Conservation (phyloP, 495 filamentous ascomycete species). For the Geoglossum glabrum region DNA sequence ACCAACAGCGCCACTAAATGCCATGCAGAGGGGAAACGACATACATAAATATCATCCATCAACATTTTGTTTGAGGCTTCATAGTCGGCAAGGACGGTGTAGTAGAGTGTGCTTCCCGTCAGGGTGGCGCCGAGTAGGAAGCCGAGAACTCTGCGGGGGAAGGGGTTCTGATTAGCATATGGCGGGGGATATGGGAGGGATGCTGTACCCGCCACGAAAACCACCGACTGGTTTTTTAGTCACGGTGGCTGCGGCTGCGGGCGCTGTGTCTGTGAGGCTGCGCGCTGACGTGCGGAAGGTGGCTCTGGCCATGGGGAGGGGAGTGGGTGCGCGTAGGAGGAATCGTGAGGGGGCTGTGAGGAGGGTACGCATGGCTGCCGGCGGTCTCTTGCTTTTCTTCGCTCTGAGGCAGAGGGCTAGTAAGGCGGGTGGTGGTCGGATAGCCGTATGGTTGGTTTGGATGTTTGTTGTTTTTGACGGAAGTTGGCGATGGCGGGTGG, state of each 20-base stretch:
- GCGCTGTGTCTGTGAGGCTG: not conserved
- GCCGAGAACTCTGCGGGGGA: constrained; percentile 51
- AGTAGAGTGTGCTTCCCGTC: constrained; percentile 66
- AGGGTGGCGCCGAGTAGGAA: constrained; percentile 75
- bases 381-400: no score
- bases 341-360: no score
- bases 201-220: constrained; percentile 74
- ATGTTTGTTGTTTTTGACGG: no score
- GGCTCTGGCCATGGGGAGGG: no score
- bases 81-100: constrained; percentile 84
- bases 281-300: no score
- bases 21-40: constrained; percentile 16
- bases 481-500: no score
- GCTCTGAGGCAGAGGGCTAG: no score
- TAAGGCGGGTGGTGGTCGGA: no score
- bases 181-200: not conserved
- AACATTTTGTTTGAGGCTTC: constrained; percentile 82
- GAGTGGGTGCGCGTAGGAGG: no score
- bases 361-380: no score
- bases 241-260: constrained; percentile 20
- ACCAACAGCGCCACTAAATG: not conserved
- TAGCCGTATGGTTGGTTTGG: no score
- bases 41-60: constrained; percentile 89
- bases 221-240: constrained; percentile 70
- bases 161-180: not conserved